Evolutionary conservation across 208 protist species (phyloP), one percentile per base, ranked within the genome.

Genomic region (Leishmania turanica): DNA sequence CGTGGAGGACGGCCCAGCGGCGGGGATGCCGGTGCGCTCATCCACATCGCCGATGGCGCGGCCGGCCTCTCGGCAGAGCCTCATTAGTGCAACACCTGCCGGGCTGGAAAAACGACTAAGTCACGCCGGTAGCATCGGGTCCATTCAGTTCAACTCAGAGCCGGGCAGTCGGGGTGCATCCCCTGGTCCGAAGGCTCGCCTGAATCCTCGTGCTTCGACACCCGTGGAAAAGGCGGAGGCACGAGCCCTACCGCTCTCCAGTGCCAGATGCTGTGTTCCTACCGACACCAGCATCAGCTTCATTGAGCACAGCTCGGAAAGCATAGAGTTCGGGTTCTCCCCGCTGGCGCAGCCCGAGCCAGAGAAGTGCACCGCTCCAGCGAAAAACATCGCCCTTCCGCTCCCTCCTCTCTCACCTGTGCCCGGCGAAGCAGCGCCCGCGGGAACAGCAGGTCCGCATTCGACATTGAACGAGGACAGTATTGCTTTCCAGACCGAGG

Each of bases 261-360:
- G n/a, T 49, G 45, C 1, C 53, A 75, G 54, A 49, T 53, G 42
- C 1, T n/a, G 11, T 49, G 47, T 73, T 45, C 54, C 66, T 11
- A 87, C 82, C 51, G 82, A 89, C 54, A 91, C 80, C 83, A 89
- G 84, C 37, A 66, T 80, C 34, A 84, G 79, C 68, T 65, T 83
- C 11, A 75, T 91, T 24, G 76, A 88, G 8, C 86, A 88, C 8
- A 80, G 73, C 45, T 24, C 34, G 27, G 58, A 54, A 47, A 75
- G 72, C 45, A 42, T 51, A 66, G 64, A 79, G 6, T 2, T 47
- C 7, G 75, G 47, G 21, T 5, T 45, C 37, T 15, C 74, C 53
- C 51, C 75, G 19, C 54, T 66, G 9, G 62, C 0, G 5, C 74
- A 56, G 31, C 40, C 71, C n/a, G 19, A 62, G 49, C 62, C 31